Evolutionary conservation across 805 yeast species (phyloP).

Genomic region (Blastobotrys americana): DNA sequence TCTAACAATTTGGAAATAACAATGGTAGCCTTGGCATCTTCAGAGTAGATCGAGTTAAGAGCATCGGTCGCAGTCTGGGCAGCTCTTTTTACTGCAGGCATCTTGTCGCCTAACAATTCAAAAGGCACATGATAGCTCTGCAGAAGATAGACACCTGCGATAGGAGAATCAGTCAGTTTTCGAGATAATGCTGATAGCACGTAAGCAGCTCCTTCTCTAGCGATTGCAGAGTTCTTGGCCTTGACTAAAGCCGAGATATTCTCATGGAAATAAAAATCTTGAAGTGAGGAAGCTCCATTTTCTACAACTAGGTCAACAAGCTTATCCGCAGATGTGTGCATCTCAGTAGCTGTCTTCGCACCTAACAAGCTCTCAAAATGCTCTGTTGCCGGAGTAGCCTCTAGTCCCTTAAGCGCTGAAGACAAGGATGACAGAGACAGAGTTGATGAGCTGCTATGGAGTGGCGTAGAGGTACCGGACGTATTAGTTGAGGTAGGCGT

Average conservation of each 20-base stretch:
- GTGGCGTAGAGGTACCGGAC: slow-evolving; percentile 23
- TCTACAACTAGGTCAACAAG: slow-evolving; percentile 45
- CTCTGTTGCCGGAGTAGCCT: slow-evolving; percentile 59
- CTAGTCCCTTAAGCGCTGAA: slow-evolving; percentile 62
- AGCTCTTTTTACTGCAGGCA: slow-evolving; percentile 73
- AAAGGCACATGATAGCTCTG: slow-evolving; percentile 56
- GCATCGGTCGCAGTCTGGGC: slow-evolving; percentile 75
- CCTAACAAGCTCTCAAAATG: slow-evolving; percentile 45
- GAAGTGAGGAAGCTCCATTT: slow-evolving; percentile 42
- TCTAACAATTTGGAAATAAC: slow-evolving; percentile 53
- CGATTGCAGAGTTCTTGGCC: slow-evolving; percentile 63
- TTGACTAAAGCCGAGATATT: slow-evolving; percentile 60
- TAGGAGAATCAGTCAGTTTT: slow-evolving; percentile 50
- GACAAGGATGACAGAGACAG: slow-evolving; percentile 67
- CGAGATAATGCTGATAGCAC: slow-evolving; percentile 52
- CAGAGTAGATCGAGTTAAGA: slow-evolving; percentile 60
- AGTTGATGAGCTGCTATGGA: slow-evolving; percentile 36
- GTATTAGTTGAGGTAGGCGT: slow-evolving; percentile 6
- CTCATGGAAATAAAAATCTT: slow-evolving; percentile 59
- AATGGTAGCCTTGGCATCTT: slow-evolving; percentile 69
- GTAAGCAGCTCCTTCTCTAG: slow-evolving; percentile 70
- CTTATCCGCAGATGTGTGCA: slow-evolving; percentile 46
- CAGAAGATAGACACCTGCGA: slow-evolving; percentile 61
- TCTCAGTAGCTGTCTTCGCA: slow-evolving; percentile 47
- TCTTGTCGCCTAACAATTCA: slow-evolving; percentile 80